phyloP scores from a whole-genome alignment of 2,329 filamentous ascomycete genomes.

The Alternaria brassicae region DNA sequence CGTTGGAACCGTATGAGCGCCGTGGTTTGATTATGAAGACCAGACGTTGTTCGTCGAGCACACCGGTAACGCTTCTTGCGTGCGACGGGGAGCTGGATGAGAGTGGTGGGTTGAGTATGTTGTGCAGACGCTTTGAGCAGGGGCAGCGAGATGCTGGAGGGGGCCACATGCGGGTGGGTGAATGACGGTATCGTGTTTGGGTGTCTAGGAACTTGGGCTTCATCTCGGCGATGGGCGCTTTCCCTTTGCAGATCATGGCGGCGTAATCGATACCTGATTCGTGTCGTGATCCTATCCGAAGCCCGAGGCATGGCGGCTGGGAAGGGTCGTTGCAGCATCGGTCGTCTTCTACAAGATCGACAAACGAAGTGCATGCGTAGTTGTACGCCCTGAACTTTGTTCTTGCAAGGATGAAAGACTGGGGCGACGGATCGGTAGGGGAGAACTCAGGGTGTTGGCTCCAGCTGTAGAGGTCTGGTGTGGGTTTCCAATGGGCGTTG shows the following conservation, averaged over 20 bases:
- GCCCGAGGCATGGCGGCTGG: constrained; percentile 51
- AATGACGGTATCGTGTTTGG: constrained; percentile 35
- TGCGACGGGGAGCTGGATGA: constrained; percentile 7
- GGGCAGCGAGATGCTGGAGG: constrained; percentile 34
- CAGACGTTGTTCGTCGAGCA: constrained; percentile 42
- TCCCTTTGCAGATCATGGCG: constrained; percentile 6
- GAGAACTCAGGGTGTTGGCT: constrained; percentile 58
- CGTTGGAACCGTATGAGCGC: constrained; percentile 26
- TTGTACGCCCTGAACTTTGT: constrained; percentile 65
- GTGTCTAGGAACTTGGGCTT: constrained; percentile 16
- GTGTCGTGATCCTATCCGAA: constrained; percentile 60
- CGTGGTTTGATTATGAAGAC: constrained; percentile 45
- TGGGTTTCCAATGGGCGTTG: constrained; percentile 49
- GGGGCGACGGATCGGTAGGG: constrained; percentile 53
- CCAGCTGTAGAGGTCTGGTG: constrained; percentile 51
- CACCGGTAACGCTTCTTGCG: constrained; percentile 35
- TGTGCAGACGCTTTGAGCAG: constrained; percentile 41
- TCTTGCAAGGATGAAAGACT: constrained; percentile 60
- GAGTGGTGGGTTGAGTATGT: constrained; percentile 42
- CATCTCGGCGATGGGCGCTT: constrained; percentile 6
- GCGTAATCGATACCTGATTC: constrained; percentile 34
- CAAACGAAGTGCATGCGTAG: constrained; percentile 59
- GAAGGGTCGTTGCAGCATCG: constrained; percentile 42
- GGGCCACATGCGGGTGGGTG: constrained; percentile 46
- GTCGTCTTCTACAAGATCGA: constrained; percentile 66